A percentile compares a stretch with the other conserved stretches of the same genome.
Evolutionary conservation across 2,329 filamentous ascomycete genomes (phyloP).

Genomic region (Colletotrichum navitas): DNA sequence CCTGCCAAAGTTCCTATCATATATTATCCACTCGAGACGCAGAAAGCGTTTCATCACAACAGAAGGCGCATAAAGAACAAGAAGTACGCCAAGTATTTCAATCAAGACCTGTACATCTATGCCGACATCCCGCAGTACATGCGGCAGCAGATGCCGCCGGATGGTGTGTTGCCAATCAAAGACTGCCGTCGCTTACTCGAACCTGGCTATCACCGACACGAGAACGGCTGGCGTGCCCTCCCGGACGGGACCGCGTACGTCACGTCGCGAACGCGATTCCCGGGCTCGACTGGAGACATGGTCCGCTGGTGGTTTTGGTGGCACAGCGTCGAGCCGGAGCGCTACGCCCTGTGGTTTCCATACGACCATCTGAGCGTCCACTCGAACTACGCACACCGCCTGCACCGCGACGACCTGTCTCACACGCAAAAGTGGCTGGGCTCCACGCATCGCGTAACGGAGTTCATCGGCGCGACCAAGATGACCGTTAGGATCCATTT

Average conservation of each 20-base stretch:
- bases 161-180: conserved; percentile 19
- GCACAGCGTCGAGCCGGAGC: conserved; percentile 40
- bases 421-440: conserved; percentile 40
- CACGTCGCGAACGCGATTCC: conserved; percentile 36
- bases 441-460: conserved; percentile 37
- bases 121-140: conserved; percentile 37
- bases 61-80: conserved; percentile 30
- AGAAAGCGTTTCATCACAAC: conserved; percentile 28
- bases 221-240: conserved; percentile 34
- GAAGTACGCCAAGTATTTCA: conserved; percentile 31
- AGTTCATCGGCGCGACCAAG: conserved; percentile 32
- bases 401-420: conserved; percentile 34
- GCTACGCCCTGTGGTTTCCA: conserved; percentile 38
- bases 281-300: conserved; percentile 35
- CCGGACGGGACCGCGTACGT: conserved; percentile 34
- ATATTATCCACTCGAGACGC: conserved; percentile 31
- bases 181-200: conserved; percentile 26
- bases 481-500: conserved; percentile 36
- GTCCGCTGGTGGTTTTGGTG: conserved; percentile 41
- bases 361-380: conserved; percentile 32
- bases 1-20: conserved; percentile 32
- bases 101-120: conserved; percentile 27
- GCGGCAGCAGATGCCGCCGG: conserved; percentile 18
- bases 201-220: conserved; percentile 29
- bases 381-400: conserved; percentile 31